Conservation (phyloP, 2,329 filamentous ascomycete genomes). For the Fusarium domesticum region DNA sequence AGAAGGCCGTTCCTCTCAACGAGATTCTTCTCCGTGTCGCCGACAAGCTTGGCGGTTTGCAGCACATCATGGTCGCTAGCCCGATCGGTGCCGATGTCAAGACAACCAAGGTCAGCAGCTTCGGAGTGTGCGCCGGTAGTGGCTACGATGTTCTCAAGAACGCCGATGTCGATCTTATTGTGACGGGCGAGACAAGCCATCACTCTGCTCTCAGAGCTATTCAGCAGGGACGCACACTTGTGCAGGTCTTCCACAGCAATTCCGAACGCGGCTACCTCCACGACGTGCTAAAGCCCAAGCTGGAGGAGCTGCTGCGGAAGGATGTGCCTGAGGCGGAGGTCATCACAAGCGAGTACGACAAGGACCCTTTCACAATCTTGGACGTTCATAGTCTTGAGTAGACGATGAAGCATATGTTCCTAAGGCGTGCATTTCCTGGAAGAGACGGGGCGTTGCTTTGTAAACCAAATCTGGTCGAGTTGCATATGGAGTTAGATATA, state of each 20-base stretch:
- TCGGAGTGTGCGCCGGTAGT: slow-evolving; percentile 88
- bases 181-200: slow-evolving; percentile 92
- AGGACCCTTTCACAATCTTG: slow-evolving; percentile 84
- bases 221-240: slow-evolving; percentile 77
- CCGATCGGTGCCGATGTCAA: slow-evolving; percentile 47
- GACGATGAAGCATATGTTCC: background rate
- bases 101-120: slow-evolving; percentile 54
- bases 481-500: background rate
- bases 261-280: slow-evolving; percentile 82
- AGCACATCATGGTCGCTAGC: slow-evolving; percentile 48
- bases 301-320: slow-evolving; percentile 57
- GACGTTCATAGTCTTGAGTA: slow-evolving; percentile 43
- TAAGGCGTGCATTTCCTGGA: too few relatives aligned
- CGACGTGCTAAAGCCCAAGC: slow-evolving; percentile 63
- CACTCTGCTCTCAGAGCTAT: slow-evolving; percentile 86
- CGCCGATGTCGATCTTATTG: slow-evolving; percentile 71
- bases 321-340: slow-evolving; percentile 57
- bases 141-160: slow-evolving; percentile 73
- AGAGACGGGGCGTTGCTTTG: background rate
- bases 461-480: background rate
- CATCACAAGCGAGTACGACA: slow-evolving; percentile 72
- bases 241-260: slow-evolving; percentile 90
- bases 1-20: slow-evolving; percentile 36
- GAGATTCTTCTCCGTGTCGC: slow-evolving; percentile 56
- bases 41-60: slow-evolving; percentile 63